Conservation (phyloP, 2,329 filamentous ascomycete genomes). For the Alternaria infectoria region DNA sequence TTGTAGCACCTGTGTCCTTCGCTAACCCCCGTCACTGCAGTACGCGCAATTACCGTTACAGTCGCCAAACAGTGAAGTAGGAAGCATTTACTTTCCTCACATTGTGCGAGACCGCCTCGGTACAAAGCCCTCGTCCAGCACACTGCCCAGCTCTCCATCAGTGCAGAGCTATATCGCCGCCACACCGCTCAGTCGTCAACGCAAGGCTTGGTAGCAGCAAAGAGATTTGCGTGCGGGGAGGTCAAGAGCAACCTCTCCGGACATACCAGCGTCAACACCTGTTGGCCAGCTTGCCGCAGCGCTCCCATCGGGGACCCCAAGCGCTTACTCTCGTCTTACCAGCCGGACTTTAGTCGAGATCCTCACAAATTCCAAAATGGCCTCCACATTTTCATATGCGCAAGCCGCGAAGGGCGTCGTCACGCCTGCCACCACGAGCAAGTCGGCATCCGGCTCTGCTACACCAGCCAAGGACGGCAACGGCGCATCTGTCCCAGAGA, state of each 20-base stretch:
- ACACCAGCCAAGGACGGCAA: constrained; percentile 51
- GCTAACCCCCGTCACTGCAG: constrained; percentile 26
- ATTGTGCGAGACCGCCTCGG: constrained; percentile 8
- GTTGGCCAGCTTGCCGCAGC: constrained; percentile 39
- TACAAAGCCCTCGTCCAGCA: constrained; percentile 8
- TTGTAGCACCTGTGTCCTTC: background rate
- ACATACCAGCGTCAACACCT: constrained; percentile 38
- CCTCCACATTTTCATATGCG: constrained; percentile 81
- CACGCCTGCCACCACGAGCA: constrained; percentile 52
- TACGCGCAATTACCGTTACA: constrained; percentile 7
- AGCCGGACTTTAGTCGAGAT: constrained; percentile 9
- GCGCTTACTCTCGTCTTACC: constrained; percentile 18
- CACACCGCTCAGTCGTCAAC: constrained; percentile 8
- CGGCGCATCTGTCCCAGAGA: constrained; percentile 27
- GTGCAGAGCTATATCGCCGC: constrained; percentile 5
- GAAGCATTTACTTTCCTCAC: constrained; percentile 10
- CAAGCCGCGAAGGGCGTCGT: constrained; percentile 88
- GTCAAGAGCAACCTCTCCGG: constrained; percentile 50
- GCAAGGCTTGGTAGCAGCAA: constrained; percentile 27
- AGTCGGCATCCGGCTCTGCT: constrained; percentile 51
- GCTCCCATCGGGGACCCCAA: constrained; percentile 41
- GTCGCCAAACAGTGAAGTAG: constrained; percentile 13
- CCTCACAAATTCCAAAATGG: constrained; percentile 31
- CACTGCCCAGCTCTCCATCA: constrained; percentile 8
- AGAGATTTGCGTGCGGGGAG: constrained; percentile 48